These are phyloP conservation scores for Phialemonium atrogriseum DNA, from an alignment of 2,329 filamentous ascomycete genomes.

Conservation along the genomic window DNA sequence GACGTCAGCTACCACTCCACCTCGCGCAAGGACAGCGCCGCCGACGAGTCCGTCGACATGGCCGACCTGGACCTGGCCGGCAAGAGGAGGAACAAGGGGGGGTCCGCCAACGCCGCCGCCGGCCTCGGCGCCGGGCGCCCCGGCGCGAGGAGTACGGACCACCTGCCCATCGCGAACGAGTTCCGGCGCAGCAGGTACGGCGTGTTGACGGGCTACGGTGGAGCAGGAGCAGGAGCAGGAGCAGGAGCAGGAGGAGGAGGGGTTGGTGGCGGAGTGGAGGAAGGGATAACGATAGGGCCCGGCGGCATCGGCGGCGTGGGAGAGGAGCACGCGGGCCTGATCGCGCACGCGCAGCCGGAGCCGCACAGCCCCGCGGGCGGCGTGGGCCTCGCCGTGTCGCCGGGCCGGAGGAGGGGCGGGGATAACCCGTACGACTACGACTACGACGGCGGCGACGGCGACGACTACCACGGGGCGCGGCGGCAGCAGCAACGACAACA, in stretches of 20 bases:
- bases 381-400: neutral
- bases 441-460: slow-evolving; percentile 11
- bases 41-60: slow-evolving; percentile 23
- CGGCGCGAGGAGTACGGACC: slow-evolving; percentile 26
- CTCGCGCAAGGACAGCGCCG: slow-evolving; percentile 22
- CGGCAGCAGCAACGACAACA: slow-evolving; percentile 8
- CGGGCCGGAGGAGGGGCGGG: slow-evolving; percentile 1
- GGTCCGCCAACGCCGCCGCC: slow-evolving; percentile 7
- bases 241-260: neutral
- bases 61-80: slow-evolving; percentile 26
- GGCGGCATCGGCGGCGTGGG: slow-evolving; percentile 8
- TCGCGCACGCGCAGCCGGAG: slow-evolving; percentile 26
- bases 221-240: neutral
- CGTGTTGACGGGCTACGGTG: too few species aligned
- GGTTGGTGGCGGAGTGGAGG: slow-evolving; percentile 1
- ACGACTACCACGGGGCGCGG: slow-evolving; percentile 10
- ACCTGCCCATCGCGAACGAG: slow-evolving; percentile 28
- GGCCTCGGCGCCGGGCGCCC: slow-evolving; percentile 12
- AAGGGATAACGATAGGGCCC: slow-evolving; percentile 1
- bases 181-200: slow-evolving; percentile 24
- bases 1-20: slow-evolving; percentile 39
- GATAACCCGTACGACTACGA: slow-evolving; percentile 7
- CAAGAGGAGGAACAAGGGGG: slow-evolving; percentile 11
- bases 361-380: slow-evolving; percentile 11
- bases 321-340: slow-evolving; percentile 22